Evolutionary conservation across 2,329 filamentous ascomycete species (phyloP), one percentile per base, ranked within the genome.

Genomic region (Colletotrichum scovillei): DNA sequence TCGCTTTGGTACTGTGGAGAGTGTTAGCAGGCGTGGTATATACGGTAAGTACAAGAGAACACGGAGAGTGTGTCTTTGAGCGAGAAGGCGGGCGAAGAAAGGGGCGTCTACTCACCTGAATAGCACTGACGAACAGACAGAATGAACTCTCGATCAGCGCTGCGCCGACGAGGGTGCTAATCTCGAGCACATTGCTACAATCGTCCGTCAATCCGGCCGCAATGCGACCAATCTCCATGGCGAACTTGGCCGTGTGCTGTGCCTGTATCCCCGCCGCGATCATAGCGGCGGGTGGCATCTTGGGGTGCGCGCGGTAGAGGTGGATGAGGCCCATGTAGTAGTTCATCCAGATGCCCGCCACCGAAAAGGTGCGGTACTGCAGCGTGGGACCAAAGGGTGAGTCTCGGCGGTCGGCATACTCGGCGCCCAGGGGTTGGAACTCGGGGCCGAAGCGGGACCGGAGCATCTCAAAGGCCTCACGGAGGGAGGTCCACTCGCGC

Each of bases 251-350:
- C 0, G 96, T 98, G 63, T 93, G 89, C 16, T 86, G 85, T 0
- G 95, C 94, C 11, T 93, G 91, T 75, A 97, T 88, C 8, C 92
- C 93, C 0, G 95, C 95, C 3, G 97, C 95, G 78, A 95, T 90
- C 90, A 97, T 95, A 46, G 95, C 93, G 9, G 95, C 92, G 0
- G 96, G 95, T 0, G 95, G 96, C 95, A 98, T 98, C 28, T 90
- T 90, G 0, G 97, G 97, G 77, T 98, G 95, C 1, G 92, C 88
- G 42, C 97, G 90, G 72, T 96, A 87, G n/a, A 97, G 88, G 67
- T 95, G 88, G 70, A 98, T 96, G 59, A 95, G 88, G 0, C 92
- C 92, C 87, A 96, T 94, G 82, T 97, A 93, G 81, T 94, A 95
- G 76, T 95, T 93, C 79, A 94, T 91, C 94, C 95, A 98, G 26